phyloP scores from a whole-genome alignment of 1,284 basidiomycete species.

The Albatrellus sp. region DNA sequence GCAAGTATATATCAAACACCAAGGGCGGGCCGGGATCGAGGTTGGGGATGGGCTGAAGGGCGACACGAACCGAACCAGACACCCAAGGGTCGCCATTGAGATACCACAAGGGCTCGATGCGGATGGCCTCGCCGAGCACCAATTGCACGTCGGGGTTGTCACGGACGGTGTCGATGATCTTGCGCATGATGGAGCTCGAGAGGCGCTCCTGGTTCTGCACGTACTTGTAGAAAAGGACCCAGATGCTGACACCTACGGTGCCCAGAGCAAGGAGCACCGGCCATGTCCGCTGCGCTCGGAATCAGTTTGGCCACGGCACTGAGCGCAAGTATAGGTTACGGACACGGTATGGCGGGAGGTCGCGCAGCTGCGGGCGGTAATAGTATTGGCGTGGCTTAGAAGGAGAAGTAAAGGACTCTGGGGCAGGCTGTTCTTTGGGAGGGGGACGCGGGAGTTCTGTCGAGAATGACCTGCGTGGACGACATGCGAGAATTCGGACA shows the following conservation, averaged over 20 bases:
- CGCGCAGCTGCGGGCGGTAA: slow-evolving; percentile 22
- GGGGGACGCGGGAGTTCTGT: slow-evolving; percentile 13
- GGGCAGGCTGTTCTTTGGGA: slow-evolving; percentile 15
- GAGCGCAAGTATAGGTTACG: slow-evolving; percentile 1
- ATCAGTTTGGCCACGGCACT: background rate
- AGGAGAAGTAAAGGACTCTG: slow-evolving; percentile 22
- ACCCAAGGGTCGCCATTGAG: slow-evolving; percentile 67
- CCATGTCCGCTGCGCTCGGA: slow-evolving; percentile 36
- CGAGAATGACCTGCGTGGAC: background rate
- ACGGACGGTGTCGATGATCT: slow-evolving; percentile 46
- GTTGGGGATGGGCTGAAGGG: background rate
- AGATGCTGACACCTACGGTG: slow-evolving; percentile 42
- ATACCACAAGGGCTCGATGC: slow-evolving; percentile 64
- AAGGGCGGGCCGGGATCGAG: no score
- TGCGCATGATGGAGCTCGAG: slow-evolving; percentile 62
- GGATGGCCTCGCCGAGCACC: slow-evolving; percentile 53
- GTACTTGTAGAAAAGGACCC: slow-evolving; percentile 56
- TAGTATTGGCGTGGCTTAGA: slow-evolving; percentile 24
- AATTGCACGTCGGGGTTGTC: slow-evolving; percentile 36
- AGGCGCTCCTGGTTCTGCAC: slow-evolving; percentile 68
- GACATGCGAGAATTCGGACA: no score
- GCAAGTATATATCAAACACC: no score
- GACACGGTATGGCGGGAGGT: slow-evolving; percentile 32
- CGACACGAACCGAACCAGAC: slow-evolving; percentile 42
- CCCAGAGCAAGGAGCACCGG: slow-evolving; percentile 40